Conservation (phyloP, 768 basidiomycete genomes). For the Termitomyces sp. region DNA sequence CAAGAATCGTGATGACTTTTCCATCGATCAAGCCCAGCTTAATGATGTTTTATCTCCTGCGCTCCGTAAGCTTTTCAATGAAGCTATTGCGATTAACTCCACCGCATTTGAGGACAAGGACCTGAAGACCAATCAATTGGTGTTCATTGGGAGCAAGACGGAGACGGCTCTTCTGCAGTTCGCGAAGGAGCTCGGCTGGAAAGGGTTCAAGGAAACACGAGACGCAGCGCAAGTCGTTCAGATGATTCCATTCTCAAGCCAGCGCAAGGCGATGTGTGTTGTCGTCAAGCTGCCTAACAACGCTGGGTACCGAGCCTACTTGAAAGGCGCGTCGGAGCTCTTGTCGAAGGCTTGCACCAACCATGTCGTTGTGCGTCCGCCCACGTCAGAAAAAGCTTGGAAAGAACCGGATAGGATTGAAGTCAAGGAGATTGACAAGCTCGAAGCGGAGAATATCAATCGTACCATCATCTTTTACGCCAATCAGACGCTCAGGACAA, state of each 20-base stretch:
- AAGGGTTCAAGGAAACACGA: constrained; percentile 64
- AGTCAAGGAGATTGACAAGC: constrained; percentile 59
- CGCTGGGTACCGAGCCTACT: constrained; percentile 57
- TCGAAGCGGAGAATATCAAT: constrained; percentile 78
- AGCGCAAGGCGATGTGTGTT: constrained; percentile 93
- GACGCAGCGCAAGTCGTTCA: constrained; percentile 65
- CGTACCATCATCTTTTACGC: constrained; percentile 98
- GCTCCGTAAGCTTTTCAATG: constrained; percentile 71
- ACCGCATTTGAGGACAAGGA: constrained; percentile 90
- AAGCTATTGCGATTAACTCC: constrained; percentile 87
- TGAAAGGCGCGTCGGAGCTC: constrained; percentile 96
- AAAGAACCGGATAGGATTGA: constrained; percentile 38
- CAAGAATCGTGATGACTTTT: constrained; percentile 71
- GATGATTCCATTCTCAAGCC: constrained; percentile 92
- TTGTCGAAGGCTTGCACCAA: constrained; percentile 71
- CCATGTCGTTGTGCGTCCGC: constrained; percentile 67
- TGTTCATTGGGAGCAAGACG: constrained; percentile 92
- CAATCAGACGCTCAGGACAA: constrained; percentile 92
- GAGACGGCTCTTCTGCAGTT: constrained; percentile 90
- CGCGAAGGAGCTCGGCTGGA: constrained; percentile 79
- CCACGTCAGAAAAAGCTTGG: constrained; percentile 22
- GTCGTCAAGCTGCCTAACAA: constrained; percentile 59
- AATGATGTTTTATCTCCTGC: constrained; percentile 60
- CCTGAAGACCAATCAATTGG: constrained; percentile 51
- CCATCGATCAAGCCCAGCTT: constrained; percentile 76